Percentiles rank a stretch among this genome's conserved stretches.
These are phyloP conservation scores for Ascodesmis nigricans DNA, from an alignment of 495 filamentous ascomycete genomes.

Conservation along the genomic window DNA sequence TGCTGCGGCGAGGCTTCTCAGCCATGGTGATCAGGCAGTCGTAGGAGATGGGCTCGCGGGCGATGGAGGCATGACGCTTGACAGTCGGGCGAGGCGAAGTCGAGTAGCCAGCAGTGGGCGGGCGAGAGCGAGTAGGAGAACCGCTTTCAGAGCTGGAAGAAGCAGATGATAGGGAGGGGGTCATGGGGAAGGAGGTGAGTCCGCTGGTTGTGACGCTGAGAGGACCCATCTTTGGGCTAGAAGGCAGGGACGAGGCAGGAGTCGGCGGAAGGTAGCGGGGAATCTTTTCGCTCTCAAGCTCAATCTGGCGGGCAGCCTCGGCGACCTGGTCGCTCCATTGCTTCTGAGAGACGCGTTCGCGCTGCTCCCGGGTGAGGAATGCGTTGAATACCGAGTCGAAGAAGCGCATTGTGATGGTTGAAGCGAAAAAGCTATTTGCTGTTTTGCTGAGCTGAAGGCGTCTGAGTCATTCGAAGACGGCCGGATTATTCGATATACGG, in stretches of 20 bases:
- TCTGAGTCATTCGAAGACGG: no score
- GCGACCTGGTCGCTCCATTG: slow-evolving; percentile 18
- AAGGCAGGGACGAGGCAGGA: slow-evolving; percentile 2
- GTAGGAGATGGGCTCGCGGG: slow-evolving; percentile 17
- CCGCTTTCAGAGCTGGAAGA: slow-evolving; percentile 6
- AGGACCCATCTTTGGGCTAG: background rate
- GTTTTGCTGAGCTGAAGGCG: no score
- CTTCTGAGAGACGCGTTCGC: slow-evolving; percentile 15
- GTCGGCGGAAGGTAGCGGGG: slow-evolving; percentile 12
- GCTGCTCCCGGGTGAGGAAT: slow-evolving; percentile 17
- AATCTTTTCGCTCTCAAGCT: slow-evolving; percentile 6
- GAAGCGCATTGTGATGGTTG: slow-evolving; percentile 13
- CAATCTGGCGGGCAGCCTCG: slow-evolving; percentile 11
- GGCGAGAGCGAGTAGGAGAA: slow-evolving; percentile 17
- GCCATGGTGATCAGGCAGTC: slow-evolving; percentile 14
- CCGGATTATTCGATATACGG: no score
- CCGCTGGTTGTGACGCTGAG: background rate
- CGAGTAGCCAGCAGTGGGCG: slow-evolving; percentile 16
- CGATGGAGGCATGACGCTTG: slow-evolving; percentile 19
- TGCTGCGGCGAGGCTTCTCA: slow-evolving; percentile 7
- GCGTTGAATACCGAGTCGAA: slow-evolving; percentile 17
- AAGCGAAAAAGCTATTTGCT: no score
- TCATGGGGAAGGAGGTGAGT: slow-evolving; percentile 9
- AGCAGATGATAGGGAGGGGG: slow-evolving; percentile 18
- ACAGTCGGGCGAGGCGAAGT: slow-evolving; percentile 19